Base-by-base conservation (phyloP, 306 rosid genomes). In the Canavalia ensiformis region DNA sequence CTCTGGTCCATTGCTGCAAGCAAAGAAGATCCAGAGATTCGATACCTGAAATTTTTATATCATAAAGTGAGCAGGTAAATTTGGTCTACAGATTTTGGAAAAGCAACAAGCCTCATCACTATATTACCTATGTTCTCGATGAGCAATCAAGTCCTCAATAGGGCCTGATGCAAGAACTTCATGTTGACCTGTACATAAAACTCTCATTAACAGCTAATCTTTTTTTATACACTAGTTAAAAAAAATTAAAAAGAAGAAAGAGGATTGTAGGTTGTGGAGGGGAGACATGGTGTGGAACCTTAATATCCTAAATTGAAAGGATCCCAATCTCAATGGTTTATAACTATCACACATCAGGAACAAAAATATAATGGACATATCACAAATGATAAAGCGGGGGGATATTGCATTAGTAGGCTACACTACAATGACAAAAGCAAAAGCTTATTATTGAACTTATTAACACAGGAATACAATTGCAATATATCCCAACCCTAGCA, bases 1-100 rank as follows among this genome's bases (percentile, higher is more conserved):
- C 99, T 96, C 90, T 93, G 98, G 86, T 96, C 97, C 99, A 96
- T 94, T 55, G 99, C 98, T 18, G 99, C 98, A 86, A 92, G 99
- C 87, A 96, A 87, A 87, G 98, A 90, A 75, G 99, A 90, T 80
- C 98, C 99, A 86, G 99, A 93, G 79, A 96, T 96, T 63, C 99
- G 98, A 70, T 96, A 96, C 94, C 99, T 96, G 82, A 80, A 74
- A 65, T 83, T 74, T 79, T 73, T 45, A 77, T n/a, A 75, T 79
- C 29, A 75, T 79, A 66, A 80, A 25, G 80, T 72, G 78, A 74
- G 81, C 72, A 28, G 39, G 58, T n/a, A 82, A 75, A 82, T 37
- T 60, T 42, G 72, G 52, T 58, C 76, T 28, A 74, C 35, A 46
- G 35, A 68, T 76, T 31, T 39, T 73, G 56, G 71, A 60, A 82